Base-by-base conservation (phyloP, 768 basidiomycete genomes). In the Phaeotremella fagi region DNA sequence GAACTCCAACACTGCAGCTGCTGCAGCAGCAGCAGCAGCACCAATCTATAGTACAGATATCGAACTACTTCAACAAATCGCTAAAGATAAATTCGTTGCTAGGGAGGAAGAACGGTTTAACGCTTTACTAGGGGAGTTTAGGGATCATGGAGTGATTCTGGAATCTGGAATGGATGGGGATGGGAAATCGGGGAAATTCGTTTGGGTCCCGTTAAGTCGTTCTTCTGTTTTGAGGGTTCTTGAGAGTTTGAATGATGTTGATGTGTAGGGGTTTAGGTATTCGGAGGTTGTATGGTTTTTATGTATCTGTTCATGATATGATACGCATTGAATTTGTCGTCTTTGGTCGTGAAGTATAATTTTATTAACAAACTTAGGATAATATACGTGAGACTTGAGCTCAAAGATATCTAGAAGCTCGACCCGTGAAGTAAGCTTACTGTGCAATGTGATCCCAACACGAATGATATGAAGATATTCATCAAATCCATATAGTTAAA, bases 121-220 rank as follows among this genome's bases (percentile, higher is more conserved):
- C 37, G 81, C 88, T 7, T 78, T 94, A 28, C 76, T 98, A 47
- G 84, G 84, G 12, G 95, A 98, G 74, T 98, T 92, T 73, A 81
- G 82, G 63, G 95, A 98, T 72, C 95, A 99, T 60, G 83, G 82
- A 2, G 48, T 48, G 3, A 73, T 76, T 35, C 50, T 57, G 23
- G 70, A 57, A 38, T 62, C 26, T 73, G 77, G 7, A 77, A 77
- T 61, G 71, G 78, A 52, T 75, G 76, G 35, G 63, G 80, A 55
- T 72, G 79, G 28, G 79, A 80, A 49, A 68, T 66, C 28, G 67
- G 77, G 46, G 83, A 89, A 74, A 57, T 79, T 82, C 66, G 75
- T 91, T 37, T 95, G 90, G 90, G 88, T 95, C 61, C 88, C 89
- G 1, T 64, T 97, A 63, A 79, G 86, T 57, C 85, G 84, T 72